Percentiles rank a stretch among this genome's conserved stretches.
Conservation (phyloP, 1,284 basidiomycete species). For the Quambalaria eucalypti region DNA sequence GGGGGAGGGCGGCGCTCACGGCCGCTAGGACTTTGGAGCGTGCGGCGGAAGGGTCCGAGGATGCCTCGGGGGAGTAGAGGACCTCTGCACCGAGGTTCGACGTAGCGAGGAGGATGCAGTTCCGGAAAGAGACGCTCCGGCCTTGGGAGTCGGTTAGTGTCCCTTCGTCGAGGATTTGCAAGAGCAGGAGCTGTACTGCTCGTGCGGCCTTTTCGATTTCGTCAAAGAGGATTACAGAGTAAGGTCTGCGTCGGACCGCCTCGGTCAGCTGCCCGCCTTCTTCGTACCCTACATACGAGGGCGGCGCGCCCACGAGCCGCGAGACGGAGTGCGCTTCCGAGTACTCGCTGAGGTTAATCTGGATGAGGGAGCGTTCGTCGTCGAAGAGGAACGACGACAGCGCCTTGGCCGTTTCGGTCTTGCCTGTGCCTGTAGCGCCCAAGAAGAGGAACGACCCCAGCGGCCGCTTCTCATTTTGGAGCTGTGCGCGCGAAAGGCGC, state of each 20-base stretch:
- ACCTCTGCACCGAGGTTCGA: constrained; percentile 61
- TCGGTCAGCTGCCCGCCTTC: constrained; percentile 40
- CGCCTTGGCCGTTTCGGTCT: constrained; percentile 68
- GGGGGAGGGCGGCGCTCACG: constrained; percentile 56
- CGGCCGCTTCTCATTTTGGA: constrained; percentile 75
- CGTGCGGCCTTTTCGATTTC: constrained; percentile 59
- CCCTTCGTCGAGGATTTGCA: constrained; percentile 82
- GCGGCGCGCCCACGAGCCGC: constrained; percentile 77
- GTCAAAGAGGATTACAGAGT: constrained; percentile 44
- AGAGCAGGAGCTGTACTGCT: constrained; percentile 76
- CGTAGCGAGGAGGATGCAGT: constrained; percentile 50
- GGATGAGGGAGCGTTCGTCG: constrained; percentile 68
- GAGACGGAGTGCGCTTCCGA: constrained; percentile 84
- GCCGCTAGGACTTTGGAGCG: constrained; percentile 64
- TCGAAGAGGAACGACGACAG: constrained; percentile 64
- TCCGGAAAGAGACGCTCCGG: constrained; percentile 42
- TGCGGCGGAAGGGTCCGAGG: constrained; percentile 60
- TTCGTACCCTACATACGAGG: constrained; percentile 52
- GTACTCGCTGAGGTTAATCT: constrained; percentile 52
- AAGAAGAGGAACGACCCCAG: constrained; percentile 86
- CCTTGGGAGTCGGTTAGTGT: constrained; percentile 60
- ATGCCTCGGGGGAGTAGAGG: constrained; percentile 58
- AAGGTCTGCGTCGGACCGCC: constrained; percentile 18
- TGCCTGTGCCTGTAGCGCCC: constrained; percentile 70
- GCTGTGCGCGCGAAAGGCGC: constrained; percentile 76